These are phyloP conservation scores for Saccharomycopsis malanga DNA, from an alignment of 805 yeast genomes.

Conservation along the genomic window DNA sequence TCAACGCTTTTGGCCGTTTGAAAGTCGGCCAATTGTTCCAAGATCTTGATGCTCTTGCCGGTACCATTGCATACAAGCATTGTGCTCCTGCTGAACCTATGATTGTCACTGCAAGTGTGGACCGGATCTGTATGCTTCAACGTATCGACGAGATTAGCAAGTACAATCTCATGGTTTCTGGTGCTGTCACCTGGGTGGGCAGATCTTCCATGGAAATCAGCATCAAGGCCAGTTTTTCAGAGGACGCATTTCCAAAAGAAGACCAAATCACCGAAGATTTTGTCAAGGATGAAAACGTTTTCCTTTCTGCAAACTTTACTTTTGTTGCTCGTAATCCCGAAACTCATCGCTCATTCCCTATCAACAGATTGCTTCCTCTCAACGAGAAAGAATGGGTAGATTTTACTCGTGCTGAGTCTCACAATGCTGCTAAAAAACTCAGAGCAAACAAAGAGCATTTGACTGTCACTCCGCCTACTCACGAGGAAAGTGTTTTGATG, in stretches of 20 bases:
- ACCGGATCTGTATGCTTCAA: constrained; percentile 79
- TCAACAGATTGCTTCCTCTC: constrained; percentile 71
- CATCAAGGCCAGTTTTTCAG: constrained; percentile 78
- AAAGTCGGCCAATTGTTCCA: constrained; percentile 91
- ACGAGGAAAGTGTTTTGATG: constrained; percentile 63
- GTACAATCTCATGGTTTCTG: constrained; percentile 76
- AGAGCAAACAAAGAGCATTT: constrained; percentile 60
- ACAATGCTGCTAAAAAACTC: constrained; percentile 77
- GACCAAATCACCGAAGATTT: constrained; percentile 44
- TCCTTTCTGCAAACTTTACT: constrained; percentile 85
- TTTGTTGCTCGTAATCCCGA: constrained; percentile 93
- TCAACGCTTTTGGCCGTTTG: constrained; percentile 84
- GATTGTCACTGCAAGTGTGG: constrained; percentile 92
- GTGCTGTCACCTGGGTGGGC: constrained; percentile 94
- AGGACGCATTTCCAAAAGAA: constrained; percentile 41
- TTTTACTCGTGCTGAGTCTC: constrained; percentile 82
- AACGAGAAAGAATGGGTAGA: constrained; percentile 74
- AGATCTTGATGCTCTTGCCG: constrained; percentile 90
- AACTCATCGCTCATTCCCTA: constrained; percentile 84
- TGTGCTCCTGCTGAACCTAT: constrained; percentile 95
- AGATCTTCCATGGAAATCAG: constrained; percentile 92
- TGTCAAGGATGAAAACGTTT: constrained; percentile 60
- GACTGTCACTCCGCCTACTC: constrained; percentile 64
- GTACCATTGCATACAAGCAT: constrained; percentile 86
- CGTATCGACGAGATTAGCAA: constrained; percentile 71